Evolutionary conservation across 768 basidiomycete species (phyloP), one percentile per base, ranked within the genome.

Genomic region (Amanita pallidorosea): DNA sequence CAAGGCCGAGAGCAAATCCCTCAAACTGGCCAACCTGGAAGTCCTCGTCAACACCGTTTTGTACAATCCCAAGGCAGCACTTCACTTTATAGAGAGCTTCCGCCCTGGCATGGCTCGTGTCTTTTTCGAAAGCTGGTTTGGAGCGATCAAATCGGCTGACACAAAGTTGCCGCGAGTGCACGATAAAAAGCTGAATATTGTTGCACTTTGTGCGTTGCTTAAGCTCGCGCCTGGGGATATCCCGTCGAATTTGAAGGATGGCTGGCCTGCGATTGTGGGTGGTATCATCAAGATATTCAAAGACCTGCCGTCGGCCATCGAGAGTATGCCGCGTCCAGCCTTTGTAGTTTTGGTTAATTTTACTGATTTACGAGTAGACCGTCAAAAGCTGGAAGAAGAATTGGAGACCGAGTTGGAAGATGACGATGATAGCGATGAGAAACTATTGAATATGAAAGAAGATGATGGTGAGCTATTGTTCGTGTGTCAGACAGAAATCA

Each of bases 51-150:
- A 90, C 58, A 66, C 83, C 23, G 75, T 92, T 13, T 75, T 88
- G 38, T 93, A 93, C 73, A 93, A 91, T 65, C 81, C 92, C 4
- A 70, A 76, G 3, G 82, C 85, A 0, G 74, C 89, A 2, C 73
- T 94, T 38, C 82, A 81, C 54, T 62, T 90, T 50, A 85, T 94
- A 72, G 86, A 88, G 60, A 64, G 56, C 29, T 66, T 72, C 58
- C 71, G 70, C 22, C 66, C 80, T 0, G 81, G 81, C n/a, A 69
- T 73, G 34, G 76, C 85, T 0, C 80, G 83, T 34, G 60, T 65
- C n/a, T 90, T 94, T 73, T 91, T 94, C 61, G 80, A 88, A 60
- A 75, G 70, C 55, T 94, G 90, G 90, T 92, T 93, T 61, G 75
- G 66, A 9, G 79, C 80, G 9, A 85, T 91, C 65, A 81, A 80